Conservation (phyloP, 768 basidiomycete genomes). For the Pleurotus cornucopiae region DNA sequence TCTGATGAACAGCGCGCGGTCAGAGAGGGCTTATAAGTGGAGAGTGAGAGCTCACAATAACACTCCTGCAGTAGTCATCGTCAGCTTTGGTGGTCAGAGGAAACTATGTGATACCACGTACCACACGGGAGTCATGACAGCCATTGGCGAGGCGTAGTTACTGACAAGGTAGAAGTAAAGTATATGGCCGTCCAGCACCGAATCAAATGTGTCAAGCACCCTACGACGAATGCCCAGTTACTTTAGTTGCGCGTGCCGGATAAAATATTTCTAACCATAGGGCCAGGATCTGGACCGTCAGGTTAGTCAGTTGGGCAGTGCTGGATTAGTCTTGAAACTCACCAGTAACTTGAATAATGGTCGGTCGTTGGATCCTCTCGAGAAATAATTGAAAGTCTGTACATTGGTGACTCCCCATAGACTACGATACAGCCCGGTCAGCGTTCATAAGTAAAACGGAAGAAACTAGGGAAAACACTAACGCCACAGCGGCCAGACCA, state of each 20-base stretch:
- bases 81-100: background rate
- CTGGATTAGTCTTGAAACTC: constrained; percentile 10
- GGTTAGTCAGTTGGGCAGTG: background rate
- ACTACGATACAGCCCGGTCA: constrained; percentile 22
- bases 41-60: constrained; percentile 35
- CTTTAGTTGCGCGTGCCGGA: no score
- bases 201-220: constrained; percentile 54
- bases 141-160: constrained; percentile 46
- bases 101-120: constrained; percentile 20
- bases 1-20: constrained; percentile 22
- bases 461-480: constrained; percentile 16
- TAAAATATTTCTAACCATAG: constrained; percentile 25
- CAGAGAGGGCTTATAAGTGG: background rate
- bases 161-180: constrained; percentile 55
- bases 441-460: background rate
- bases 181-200: constrained; percentile 46
- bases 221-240: constrained; percentile 19
- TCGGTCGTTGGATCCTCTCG: constrained; percentile 28
- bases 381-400: constrained; percentile 51
- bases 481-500: constrained; percentile 51
- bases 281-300: constrained; percentile 23
- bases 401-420: constrained; percentile 56
- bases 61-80: constrained; percentile 32
- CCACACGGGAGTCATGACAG: constrained; percentile 45
- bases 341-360: constrained; percentile 33